Percentiles rank a stretch among this genome's conserved stretches.
Evolutionary conservation across 495 filamentous ascomycete genomes (phyloP).

Genomic region (Penicillium maclennaniae): DNA sequence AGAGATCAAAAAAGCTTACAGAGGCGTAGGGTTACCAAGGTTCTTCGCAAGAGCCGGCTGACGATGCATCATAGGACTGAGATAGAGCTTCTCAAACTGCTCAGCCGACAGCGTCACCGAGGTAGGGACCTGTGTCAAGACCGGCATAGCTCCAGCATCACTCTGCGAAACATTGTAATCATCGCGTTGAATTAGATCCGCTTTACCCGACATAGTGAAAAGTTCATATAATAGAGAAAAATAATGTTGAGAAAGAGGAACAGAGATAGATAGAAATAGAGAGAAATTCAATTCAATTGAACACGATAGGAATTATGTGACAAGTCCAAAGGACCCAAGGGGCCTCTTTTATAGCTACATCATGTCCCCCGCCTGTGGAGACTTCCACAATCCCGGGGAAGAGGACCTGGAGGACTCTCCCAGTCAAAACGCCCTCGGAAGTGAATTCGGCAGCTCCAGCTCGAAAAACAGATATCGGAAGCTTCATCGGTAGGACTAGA

Average conservation of each 20-base stretch:
- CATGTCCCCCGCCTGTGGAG: background rate
- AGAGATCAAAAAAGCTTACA: slow-evolving; percentile 42
- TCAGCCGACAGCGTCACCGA: slow-evolving; percentile 52
- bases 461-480: background rate
- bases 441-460: background rate
- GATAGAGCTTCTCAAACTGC: slow-evolving; percentile 68
- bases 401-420: too few relatives aligned
- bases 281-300: too few relatives aligned
- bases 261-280: too few relatives aligned
- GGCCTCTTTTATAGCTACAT: background rate
- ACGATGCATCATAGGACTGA: slow-evolving; percentile 52
- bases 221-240: too few relatives aligned
- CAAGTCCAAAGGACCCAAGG: background rate
- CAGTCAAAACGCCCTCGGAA: background rate
- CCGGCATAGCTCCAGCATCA: background rate
- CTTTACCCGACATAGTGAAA: background rate
- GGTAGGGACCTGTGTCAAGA: slow-evolving; percentile 10
- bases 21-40: slow-evolving; percentile 65
- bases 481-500: background rate
- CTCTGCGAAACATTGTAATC: background rate
- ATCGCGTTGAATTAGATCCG: background rate
- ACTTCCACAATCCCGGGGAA: background rate
- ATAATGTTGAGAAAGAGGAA: background rate
- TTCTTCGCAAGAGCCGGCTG: slow-evolving; percentile 23
- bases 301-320: background rate